Conservation (phyloP, 768 basidiomycete genomes). For the Mycena pura region DNA sequence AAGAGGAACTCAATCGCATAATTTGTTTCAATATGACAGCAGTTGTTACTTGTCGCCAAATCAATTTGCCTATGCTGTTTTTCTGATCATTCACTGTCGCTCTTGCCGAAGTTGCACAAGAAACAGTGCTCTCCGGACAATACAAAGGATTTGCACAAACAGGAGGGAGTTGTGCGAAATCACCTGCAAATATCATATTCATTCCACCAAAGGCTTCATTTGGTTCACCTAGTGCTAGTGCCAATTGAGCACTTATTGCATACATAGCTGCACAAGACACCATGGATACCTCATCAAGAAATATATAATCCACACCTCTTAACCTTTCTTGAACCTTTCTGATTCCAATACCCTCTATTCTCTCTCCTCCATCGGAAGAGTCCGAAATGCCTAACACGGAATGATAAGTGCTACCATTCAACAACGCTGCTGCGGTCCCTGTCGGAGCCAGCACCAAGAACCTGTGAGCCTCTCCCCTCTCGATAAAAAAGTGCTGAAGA, state of each 20-base stretch:
- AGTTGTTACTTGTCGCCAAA: constrained; percentile 33
- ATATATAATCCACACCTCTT: constrained; percentile 33
- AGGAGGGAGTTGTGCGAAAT: constrained; percentile 34
- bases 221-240: neutral
- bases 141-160: constrained; percentile 5
- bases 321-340: neutral
- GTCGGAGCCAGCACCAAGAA: constrained; percentile 33
- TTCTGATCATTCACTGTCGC: constrained; percentile 7
- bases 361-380: neutral
- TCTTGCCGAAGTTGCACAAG: neutral
- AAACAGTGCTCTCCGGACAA: constrained; percentile 17
- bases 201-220: constrained; percentile 32
- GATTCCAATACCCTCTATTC: neutral
- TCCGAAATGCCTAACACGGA: constrained; percentile 12
- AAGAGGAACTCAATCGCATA: constrained; percentile 38
- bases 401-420: constrained; percentile 33
- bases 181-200: constrained; percentile 35
- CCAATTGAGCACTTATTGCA: constrained; percentile 15
- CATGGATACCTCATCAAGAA: constrained; percentile 43
- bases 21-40: constrained; percentile 32
- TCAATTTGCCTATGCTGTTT: constrained; percentile 26
- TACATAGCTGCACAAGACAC: constrained; percentile 23
- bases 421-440: constrained; percentile 30
- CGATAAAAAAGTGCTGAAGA: constrained; percentile 17
- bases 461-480: constrained; percentile 14